phyloP scores from a whole-genome alignment of 176 grass and related monocot genomes.

The Thinopyrum elongatum region DNA sequence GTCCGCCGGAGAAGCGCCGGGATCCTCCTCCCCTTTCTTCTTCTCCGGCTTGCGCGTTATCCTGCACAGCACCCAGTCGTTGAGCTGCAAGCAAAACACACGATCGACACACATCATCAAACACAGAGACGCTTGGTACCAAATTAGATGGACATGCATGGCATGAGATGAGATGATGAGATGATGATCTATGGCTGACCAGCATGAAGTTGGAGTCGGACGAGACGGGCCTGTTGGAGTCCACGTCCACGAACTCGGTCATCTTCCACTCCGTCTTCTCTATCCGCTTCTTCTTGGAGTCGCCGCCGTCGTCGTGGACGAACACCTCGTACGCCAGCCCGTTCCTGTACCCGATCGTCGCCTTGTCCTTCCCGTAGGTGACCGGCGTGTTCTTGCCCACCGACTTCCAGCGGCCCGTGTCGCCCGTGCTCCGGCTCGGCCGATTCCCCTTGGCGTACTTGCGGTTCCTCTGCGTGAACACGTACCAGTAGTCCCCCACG shows the following conservation, averaged over 20 bases:
- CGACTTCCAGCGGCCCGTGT: neutral
- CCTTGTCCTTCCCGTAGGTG: neutral
- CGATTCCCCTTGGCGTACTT: neutral
- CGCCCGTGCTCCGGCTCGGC: conserved; percentile 1
- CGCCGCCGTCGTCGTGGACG: neutral
- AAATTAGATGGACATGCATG: no score
- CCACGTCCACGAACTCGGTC: neutral
- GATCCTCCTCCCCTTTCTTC: neutral
- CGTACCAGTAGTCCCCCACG: neutral
- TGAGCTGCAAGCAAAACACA: neutral
- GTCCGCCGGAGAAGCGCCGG: neutral
- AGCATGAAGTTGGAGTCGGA: neutral
- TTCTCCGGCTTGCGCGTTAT: neutral
- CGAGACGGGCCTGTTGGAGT: neutral
- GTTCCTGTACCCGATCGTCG: neutral
- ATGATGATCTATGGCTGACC: neutral
- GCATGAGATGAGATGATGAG: neutral
- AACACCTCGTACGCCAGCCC: neutral
- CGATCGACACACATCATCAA: neutral
- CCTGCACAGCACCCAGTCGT: neutral
- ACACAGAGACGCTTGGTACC: neutral
- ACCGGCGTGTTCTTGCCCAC: neutral
- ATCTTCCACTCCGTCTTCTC: conserved; percentile 13
- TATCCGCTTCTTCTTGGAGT: neutral
- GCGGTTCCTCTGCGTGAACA: neutral